A percentile compares a stretch with the other conserved stretches of the same genome.
Evolutionary conservation across 2,329 filamentous ascomycete genomes (phyloP).

Genomic region (Alternaria sp.): DNA sequence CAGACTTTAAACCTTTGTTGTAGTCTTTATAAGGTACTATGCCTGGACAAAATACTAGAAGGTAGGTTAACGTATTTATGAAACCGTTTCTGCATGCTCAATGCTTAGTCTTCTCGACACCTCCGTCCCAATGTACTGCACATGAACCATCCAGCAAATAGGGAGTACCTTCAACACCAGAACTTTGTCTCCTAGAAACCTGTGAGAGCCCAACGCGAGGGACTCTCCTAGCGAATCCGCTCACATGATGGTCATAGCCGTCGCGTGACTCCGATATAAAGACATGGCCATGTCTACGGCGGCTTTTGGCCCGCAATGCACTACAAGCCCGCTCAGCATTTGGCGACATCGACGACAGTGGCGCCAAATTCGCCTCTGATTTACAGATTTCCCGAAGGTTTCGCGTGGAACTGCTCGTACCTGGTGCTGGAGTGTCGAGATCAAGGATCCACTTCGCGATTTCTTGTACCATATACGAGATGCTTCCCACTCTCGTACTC

Average conservation of each 20-base stretch:
- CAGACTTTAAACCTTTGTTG: too few relatives aligned
- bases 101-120: too few relatives aligned
- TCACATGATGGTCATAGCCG: background rate
- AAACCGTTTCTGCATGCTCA: too few relatives aligned
- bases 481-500: background rate
- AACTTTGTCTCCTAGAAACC: too few relatives aligned
- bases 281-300: background rate
- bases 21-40: too few relatives aligned
- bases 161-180: too few relatives aligned
- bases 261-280: background rate
- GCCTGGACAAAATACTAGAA: too few relatives aligned
- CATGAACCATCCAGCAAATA: too few relatives aligned
- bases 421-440: background rate
- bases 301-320: background rate
- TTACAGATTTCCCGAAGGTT: background rate
- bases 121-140: too few relatives aligned
- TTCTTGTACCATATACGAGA: background rate
- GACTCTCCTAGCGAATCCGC: background rate
- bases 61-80: too few relatives aligned
- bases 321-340: background rate
- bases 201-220: too few relatives aligned
- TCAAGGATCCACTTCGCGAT: background rate
- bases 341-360: background rate
- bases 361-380: background rate
- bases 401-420: background rate